phyloP scores from a whole-genome alignment of 1,284 basidiomycete genomes.

The Apiotrichum laibachii region DNA sequence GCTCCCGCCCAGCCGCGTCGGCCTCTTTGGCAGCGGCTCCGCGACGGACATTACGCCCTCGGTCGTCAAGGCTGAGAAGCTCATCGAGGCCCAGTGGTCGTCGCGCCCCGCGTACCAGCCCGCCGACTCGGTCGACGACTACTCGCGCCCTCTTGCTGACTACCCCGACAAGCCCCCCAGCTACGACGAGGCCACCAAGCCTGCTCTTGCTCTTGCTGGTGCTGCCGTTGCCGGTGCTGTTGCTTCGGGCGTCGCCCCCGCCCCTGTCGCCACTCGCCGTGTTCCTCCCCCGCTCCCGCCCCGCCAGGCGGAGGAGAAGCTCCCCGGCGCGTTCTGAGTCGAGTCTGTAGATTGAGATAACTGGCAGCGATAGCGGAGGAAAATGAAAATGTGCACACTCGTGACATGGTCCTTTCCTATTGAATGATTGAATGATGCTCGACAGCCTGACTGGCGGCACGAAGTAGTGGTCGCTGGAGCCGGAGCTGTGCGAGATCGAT shows the following conservation, averaged over 20 bases:
- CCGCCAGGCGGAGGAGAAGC: background rate
- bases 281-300: background rate
- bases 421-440: no score
- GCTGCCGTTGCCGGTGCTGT: background rate
- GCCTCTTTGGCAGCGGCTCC: slow-evolving; percentile 43
- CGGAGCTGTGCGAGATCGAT: no score
- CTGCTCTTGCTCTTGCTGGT: background rate
- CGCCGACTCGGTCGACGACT: background rate
- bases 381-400: no score
- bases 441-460: no score
- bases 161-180: slow-evolving; percentile 6
- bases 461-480: no score
- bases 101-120: slow-evolving; percentile 9
- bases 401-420: no score
- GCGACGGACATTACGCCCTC: slow-evolving; percentile 35
- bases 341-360: no score
- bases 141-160: background rate
- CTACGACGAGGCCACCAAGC: background rate
- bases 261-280: background rate
- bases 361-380: no score
- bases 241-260: background rate
- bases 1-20: slow-evolving; percentile 38
- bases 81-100: slow-evolving; percentile 20
- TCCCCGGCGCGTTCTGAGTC: background rate
- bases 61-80: slow-evolving; percentile 34